Base-by-base conservation (phyloP, 2,329 filamentous ascomycete species). In the Blastomyces silverae region DNA sequence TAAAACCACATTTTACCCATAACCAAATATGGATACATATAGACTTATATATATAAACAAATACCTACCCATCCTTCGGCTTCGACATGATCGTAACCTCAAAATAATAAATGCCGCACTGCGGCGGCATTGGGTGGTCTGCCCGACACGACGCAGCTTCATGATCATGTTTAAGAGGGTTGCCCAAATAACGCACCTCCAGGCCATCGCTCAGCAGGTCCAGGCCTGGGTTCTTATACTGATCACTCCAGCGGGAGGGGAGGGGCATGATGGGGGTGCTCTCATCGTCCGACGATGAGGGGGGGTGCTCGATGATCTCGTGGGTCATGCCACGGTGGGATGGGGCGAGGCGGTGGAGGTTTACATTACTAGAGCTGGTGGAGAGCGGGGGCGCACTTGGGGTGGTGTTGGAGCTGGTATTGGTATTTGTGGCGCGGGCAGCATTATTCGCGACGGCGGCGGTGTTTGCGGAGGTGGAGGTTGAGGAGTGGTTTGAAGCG, bases 71-170 rank as follows among this genome's bases (percentile, higher is more conserved):
- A 70, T 90, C 88, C 73, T 88, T 87, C 62, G 84, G 85, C 71
- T 87, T 86, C 8, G 85, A 84, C 61, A 87, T 75, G 59, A 91
- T 84, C 10, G 84, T 85, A 44, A 87, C 81, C 72, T 99, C 94
- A 73, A 87, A 99, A 75, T 99, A 99, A 76, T 96, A 99, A 66
- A 99, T 88, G 1, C 94, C 94, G 69, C 90, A 94, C 72, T 96
- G 89, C 46, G 87, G 83, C 3, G 94, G 92, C 86, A 97, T 97
- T 60, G 87, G 85, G 74, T 92, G 83, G 75, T 99, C 89, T 37
- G 92, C 86, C 64, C 94, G 87, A 65, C 96, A 87, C 15, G 90
- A 86, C 46, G 87, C 91, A 22, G 91, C 90, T 74, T 97, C 94
- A 72, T 89, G 80, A 15, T 89, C 86, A 65, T 82, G 79, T 56